phyloP scores from a whole-genome alignment of 352 stramenopile species.

The Globisporangium spiculum region DNA sequence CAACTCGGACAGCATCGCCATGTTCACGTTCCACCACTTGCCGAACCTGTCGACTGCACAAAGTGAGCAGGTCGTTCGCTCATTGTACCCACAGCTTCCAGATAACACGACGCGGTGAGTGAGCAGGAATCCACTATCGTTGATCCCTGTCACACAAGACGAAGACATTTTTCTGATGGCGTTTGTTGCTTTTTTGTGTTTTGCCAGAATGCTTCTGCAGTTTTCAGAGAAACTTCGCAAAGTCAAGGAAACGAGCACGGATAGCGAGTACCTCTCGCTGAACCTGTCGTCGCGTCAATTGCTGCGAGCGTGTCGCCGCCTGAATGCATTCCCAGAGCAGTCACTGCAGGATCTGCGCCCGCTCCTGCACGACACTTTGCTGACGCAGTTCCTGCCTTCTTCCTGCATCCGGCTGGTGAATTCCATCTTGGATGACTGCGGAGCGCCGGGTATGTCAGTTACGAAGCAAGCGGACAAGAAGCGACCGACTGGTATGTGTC shows the following conservation, averaged over 20 bases:
- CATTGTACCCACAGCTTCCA: constrained; percentile 51
- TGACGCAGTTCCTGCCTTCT: constrained; percentile 71
- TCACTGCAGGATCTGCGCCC: constrained; percentile 59
- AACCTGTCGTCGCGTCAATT: constrained; percentile 67
- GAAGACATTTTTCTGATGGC: neutral
- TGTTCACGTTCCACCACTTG: constrained; percentile 75
- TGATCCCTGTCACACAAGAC: neutral
- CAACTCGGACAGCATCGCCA: constrained; percentile 70
- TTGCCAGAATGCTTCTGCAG: constrained; percentile 40
- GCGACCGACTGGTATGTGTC: constrained; percentile 8
- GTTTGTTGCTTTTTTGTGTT: neutral
- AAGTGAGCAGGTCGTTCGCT: constrained; percentile 47
- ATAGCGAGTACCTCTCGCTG: constrained; percentile 48
- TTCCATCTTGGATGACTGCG: constrained; percentile 46
- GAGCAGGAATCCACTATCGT: neutral
- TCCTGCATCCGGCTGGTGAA: constrained; percentile 51
- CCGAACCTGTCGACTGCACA: constrained; percentile 36
- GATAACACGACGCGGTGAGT: constrained; percentile 54
- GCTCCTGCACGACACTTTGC: constrained; percentile 71
- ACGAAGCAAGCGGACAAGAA: neutral
- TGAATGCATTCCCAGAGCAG: constrained; percentile 66
- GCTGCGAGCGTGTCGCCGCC: constrained; percentile 56
- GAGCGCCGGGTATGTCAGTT: constrained; percentile 21
- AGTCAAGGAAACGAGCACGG: constrained; percentile 37
- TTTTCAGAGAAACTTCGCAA: constrained; percentile 55